These are phyloP conservation scores for Tetraselmis chui DNA, from an alignment of 139 green algal genomes.

Conservation along the genomic window DNA sequence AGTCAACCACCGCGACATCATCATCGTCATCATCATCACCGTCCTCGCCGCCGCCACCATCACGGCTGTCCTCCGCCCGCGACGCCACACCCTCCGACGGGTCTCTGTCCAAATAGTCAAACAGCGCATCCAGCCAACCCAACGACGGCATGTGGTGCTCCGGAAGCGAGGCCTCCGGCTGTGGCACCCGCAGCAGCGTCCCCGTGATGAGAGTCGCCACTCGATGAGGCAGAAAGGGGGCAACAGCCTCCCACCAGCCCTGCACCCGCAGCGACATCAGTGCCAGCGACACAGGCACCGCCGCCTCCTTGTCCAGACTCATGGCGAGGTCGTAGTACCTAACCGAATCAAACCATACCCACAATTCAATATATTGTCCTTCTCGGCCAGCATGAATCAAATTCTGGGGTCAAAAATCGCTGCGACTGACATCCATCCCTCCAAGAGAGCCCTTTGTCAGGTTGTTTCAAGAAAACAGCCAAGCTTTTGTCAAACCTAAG, in stretches of 20 bases:
- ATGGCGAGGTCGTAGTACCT: not conserved
- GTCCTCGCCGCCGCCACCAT: not conserved
- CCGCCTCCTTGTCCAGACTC: constrained; percentile 19
- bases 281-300: constrained; percentile 42
- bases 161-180: not conserved
- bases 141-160: not conserved
- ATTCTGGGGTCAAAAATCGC: no score
- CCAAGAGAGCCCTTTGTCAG: no score
- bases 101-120: not conserved
- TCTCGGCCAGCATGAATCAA: no score
- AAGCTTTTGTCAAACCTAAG: no score
- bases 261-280: constrained; percentile 43
- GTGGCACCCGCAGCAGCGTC: not conserved
- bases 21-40: not conserved
- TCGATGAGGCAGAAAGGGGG: constrained; percentile 2
- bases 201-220: not conserved
- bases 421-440: no score
- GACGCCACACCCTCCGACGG: not conserved
- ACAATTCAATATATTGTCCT: no score
- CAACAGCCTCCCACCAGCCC: constrained; percentile 16
- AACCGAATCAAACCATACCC: no score
- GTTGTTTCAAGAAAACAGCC: no score
- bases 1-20: not conserved
- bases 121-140: not conserved
- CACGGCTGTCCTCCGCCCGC: not conserved